Conservation (phyloP, 139 green algal species). For the Volvox africanus region DNA sequence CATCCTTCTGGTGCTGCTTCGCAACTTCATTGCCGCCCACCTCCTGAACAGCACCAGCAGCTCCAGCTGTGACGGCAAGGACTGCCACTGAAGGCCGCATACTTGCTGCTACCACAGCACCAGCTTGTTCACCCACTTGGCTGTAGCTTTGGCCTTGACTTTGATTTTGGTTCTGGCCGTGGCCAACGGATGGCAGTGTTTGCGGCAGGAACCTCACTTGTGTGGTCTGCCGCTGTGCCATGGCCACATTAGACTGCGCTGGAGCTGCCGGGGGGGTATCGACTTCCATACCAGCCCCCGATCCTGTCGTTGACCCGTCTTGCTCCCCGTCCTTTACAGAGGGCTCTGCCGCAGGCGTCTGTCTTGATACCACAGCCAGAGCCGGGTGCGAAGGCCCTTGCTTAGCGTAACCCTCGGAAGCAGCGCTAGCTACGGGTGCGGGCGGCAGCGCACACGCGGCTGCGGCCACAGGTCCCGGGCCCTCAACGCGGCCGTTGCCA, state of each 20-base stretch:
- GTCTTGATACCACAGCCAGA: neutral
- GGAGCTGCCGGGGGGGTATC: neutral
- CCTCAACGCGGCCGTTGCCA: neutral
- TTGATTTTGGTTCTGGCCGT: neutral
- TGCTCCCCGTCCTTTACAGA: neutral
- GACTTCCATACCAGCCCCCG: neutral
- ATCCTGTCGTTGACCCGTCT: neutral
- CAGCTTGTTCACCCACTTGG: neutral
- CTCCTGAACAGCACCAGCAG: neutral
- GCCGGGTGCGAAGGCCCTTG: constrained; percentile 6
- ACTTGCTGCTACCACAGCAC: neutral
- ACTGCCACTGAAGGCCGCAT: neutral
- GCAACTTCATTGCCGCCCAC: neutral
- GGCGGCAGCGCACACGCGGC: neutral
- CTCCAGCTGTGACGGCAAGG: neutral
- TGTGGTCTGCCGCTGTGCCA: neutral
- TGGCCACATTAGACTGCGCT: neutral
- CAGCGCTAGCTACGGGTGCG: neutral
- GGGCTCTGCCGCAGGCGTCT: neutral
- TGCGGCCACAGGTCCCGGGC: neutral
- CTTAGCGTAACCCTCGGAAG: neutral
- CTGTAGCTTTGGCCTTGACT: neutral
- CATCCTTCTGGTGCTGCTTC: neutral
- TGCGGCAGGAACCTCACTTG: constrained; percentile 7
- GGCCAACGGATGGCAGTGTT: neutral